Evolutionary conservation across 768 basidiomycete species (phyloP), one percentile per base, ranked within the genome.

Genomic region (Gautieria morchelliformis): DNA sequence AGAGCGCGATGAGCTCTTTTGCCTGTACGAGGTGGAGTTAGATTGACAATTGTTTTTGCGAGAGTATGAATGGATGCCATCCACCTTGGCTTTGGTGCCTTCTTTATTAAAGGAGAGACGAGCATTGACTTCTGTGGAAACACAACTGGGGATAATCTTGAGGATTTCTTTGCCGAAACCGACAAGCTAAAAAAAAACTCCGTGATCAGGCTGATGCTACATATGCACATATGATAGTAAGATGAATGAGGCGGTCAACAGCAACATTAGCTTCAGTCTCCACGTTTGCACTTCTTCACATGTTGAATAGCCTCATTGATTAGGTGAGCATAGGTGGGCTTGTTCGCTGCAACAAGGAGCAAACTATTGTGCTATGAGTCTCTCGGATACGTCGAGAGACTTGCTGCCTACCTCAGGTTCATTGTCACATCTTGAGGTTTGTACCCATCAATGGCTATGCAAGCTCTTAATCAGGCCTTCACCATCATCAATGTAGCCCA

Each of bases 381-480:
- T n/a, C n/a, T n/a, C n/a, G n/a, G n/a, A n/a, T n/a, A n/a, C n/a
- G n/a, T n/a, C n/a, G n/a, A n/a, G n/a, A n/a, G n/a, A n/a, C n/a
- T n/a, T n/a, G n/a, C n/a, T n/a, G n/a, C n/a, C n/a, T n/a, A n/a
- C n/a, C n/a, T n/a, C n/a, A n/a, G n/a, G n/a, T n/a, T 99, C 62
- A 96, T 99, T 46, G 96, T 98, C 19, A 95, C 95, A 77, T 97
- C 95, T 85, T 93, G 93, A 64, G 95, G 95, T 76, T 96, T 94
- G 85, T 95, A 97, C 60, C 79, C 85, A 75, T 85, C 93, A 78
- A 97, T 96, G 62, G 88, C 91, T 93, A 70, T 65, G 39, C 33
- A 35, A 6, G n/a, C 27, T 27, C 27, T 14, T 14, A 35, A n/a
- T n/a, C n/a, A n/a, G n/a, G n/a, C n/a, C n/a, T n/a, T n/a, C n/a